Evolutionary conservation across 139 green algal species (phyloP).

Genomic region (Tetradesmus obliquus): DNA sequence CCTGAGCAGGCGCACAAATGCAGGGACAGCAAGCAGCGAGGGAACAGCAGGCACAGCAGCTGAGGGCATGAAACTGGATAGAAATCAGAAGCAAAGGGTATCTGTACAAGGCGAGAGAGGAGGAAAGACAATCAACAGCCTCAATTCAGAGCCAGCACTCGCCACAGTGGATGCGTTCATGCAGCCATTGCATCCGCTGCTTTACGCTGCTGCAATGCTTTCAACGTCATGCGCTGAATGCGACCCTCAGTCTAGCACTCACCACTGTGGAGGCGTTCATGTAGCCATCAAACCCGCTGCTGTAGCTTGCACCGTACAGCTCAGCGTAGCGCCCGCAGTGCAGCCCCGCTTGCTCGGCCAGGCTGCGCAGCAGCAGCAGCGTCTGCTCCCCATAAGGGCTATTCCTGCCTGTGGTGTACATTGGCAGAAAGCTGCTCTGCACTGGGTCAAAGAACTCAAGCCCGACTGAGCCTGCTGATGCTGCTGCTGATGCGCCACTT

Average conservation of each 20-base stretch:
- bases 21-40: too few species aligned
- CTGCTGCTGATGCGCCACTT: conserved; percentile 19
- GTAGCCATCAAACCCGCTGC: conserved; percentile 65
- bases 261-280: conserved; percentile 62
- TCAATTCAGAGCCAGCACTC: too few species aligned
- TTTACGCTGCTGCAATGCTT: too few species aligned
- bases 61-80: too few species aligned
- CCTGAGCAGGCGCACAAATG: conserved; percentile 41
- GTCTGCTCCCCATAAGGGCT: conserved; percentile 73
- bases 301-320: conserved; percentile 37
- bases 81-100: too few species aligned
- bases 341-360: conserved; percentile 54
- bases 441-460: conserved; percentile 72
- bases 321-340: conserved; percentile 58
- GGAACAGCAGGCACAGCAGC: too few species aligned
- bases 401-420: conserved; percentile 57
- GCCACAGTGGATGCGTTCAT: too few species aligned
- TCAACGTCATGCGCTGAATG: too few species aligned
- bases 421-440: conserved; percentile 62
- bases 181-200: too few species aligned
- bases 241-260: too few species aligned
- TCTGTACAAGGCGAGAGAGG: too few species aligned
- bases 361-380: conserved; percentile 53
- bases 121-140: too few species aligned
- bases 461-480: conserved; percentile 6